Evolutionary conservation across 2,329 filamentous ascomycete species (phyloP), one percentile per base, ranked within the genome.

Genomic region (Rasamsonia emersonii): DNA sequence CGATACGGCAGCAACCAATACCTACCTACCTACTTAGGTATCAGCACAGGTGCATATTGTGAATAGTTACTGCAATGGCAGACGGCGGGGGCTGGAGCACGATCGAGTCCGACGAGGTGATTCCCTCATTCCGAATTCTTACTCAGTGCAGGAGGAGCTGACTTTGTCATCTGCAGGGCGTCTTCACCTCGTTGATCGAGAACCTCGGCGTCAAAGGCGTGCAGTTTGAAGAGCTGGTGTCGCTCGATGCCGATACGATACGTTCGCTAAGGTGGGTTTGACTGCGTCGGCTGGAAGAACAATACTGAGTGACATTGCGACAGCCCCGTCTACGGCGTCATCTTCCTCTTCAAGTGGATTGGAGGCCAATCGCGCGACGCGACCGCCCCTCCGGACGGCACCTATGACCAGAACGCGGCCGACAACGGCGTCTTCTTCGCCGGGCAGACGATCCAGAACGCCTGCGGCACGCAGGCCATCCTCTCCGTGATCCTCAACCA

Each of bases 371-470:
- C 84, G 76, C 30, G 86, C 77, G 39, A 80, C 69, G 61, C 71
- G 24, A 70, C 75, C 35, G 72, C 72, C 26, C 86, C 88, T 0
- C 73, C 77, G 43, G 88, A 96, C 57, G 91, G 91, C 39, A 69
- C 65, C 19, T 94, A 85, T 59, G 86, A 95, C 64, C 68, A 77
- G 46, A 70, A 68, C 10, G 85, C 86, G 9, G 68, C 82, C 11
- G 78, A 86, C 41, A 70, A 73, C 42, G 48, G 56, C 40, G 71
- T 94, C 49, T 98, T 94, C 71, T 98, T 98, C 62, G 91, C 91
- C 3, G 79, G 81, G 18, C 91, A 98, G 66, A 96, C 89, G 3
- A 98, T 98, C 56, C 89, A 96, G 62, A 98, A 98, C 61, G 91
- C 91, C 5, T 98, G 91, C 64, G 91, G 88, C 26, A 98, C 91